Evolutionary conservation across 495 filamentous ascomycete genomes (phyloP).

Genomic region (Choiromyces venosus): DNA sequence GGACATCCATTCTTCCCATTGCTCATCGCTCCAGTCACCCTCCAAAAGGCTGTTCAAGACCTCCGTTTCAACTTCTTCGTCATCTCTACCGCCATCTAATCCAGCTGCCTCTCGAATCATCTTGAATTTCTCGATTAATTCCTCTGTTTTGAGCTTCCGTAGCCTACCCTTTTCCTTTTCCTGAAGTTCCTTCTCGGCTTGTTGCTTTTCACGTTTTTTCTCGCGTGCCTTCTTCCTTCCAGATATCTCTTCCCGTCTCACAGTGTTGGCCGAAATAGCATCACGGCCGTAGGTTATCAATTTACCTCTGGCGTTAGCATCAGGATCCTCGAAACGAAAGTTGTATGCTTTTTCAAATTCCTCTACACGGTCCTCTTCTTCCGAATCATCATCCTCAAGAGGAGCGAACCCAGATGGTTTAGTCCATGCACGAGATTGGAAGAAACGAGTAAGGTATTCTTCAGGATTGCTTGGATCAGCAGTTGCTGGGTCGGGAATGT

Average conservation of each 20-base stretch:
- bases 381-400: slow-evolving; percentile 87
- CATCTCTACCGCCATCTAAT: slow-evolving; percentile 58
- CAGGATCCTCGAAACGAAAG: slow-evolving; percentile 88
- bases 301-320: slow-evolving; percentile 63
- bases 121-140: slow-evolving; percentile 72
- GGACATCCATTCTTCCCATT: slow-evolving; percentile 85
- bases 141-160: slow-evolving; percentile 78
- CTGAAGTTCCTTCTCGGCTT: slow-evolving; percentile 66
- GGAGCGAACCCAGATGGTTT: slow-evolving; percentile 58
- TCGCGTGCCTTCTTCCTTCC: slow-evolving; percentile 71
- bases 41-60: slow-evolving; percentile 80
- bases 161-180: slow-evolving; percentile 78
- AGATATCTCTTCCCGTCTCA: slow-evolving; percentile 73
- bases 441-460: slow-evolving; percentile 79
- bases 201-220: slow-evolving; percentile 66
- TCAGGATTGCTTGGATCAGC: slow-evolving; percentile 83
- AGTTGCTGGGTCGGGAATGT: slow-evolving; percentile 48
- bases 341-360: slow-evolving; percentile 92
- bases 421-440: slow-evolving; percentile 83
- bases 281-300: slow-evolving; percentile 83
- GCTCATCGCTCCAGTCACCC: slow-evolving; percentile 73
- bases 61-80: slow-evolving; percentile 62
- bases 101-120: slow-evolving; percentile 85
- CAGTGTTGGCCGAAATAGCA: slow-evolving; percentile 68
- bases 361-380: slow-evolving; percentile 75